These are phyloP conservation scores for Dioscorea cayenensis DNA, from an alignment of 116 monocot genomes.

Conservation along the genomic window DNA sequence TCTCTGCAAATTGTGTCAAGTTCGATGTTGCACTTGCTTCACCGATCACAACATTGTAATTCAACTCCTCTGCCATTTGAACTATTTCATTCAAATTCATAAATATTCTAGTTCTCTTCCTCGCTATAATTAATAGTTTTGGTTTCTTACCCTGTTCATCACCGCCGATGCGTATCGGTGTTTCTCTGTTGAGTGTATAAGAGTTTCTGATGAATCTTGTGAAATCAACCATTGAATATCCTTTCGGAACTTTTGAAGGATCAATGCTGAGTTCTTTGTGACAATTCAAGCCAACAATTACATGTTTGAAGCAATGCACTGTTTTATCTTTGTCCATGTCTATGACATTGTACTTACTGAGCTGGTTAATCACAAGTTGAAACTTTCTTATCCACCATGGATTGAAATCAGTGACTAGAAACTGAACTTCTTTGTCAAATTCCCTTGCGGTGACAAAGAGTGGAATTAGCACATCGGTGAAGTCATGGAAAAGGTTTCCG, in stretches of 20 bases:
- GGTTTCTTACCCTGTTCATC: conserved; percentile 21
- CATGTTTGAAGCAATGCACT: conserved; percentile 34
- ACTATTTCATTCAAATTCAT: conserved; percentile 34
- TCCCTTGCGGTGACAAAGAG: conserved; percentile 29
- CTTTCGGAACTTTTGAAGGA: conserved; percentile 15
- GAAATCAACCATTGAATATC: conserved; percentile 43
- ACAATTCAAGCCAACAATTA: conserved; percentile 26
- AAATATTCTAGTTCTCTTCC: conserved; percentile 36
- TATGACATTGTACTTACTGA: conserved; percentile 33
- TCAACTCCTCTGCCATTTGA: conserved; percentile 23
- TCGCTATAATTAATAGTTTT: conserved; percentile 42
- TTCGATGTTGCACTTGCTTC: conserved; percentile 17
- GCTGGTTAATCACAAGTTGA: conserved; percentile 9
- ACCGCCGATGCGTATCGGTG: conserved; percentile 8
- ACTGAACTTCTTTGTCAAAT: conserved; percentile 32
- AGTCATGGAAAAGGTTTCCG: conserved; percentile 43
- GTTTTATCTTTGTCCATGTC: conserved; percentile 23
- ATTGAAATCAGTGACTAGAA: conserved; percentile 20
- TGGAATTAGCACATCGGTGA: conserved; percentile 33
- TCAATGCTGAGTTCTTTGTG: conserved; percentile 55
- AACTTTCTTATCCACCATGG: conserved; percentile 36
- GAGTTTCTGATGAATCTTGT: conserved; percentile 30
- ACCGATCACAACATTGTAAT: conserved; percentile 26
- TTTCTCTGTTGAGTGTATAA: conserved; percentile 22
- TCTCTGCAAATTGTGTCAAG: conserved; percentile 15